phyloP scores from a whole-genome alignment of 768 basidiomycete species.

The Russula dissimulans region DNA sequence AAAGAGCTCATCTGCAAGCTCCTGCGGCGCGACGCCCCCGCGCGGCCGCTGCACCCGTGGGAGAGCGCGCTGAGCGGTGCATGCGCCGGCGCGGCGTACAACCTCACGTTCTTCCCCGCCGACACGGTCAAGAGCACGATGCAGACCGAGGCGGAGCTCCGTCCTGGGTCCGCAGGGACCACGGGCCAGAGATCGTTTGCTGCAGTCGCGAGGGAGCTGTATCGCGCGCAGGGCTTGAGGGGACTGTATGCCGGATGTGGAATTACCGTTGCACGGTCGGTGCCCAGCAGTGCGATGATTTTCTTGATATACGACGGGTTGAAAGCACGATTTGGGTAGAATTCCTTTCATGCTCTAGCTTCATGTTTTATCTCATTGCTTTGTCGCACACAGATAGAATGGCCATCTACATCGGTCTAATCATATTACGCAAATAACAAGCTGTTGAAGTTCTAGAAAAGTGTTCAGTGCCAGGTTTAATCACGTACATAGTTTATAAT shows the following conservation, averaged over 20 bases:
- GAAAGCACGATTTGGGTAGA: conserved; percentile 40
- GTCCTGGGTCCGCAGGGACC: conserved; percentile 40
- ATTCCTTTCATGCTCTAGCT: neutral
- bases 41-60: conserved; percentile 38
- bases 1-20: conserved; percentile 67
- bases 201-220: conserved; percentile 60
- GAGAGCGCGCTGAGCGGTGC: conserved; percentile 86
- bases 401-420: too few species aligned
- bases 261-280: conserved; percentile 74
- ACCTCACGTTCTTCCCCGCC: conserved; percentile 86
- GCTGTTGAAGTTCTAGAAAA: too few species aligned
- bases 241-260: conserved; percentile 93
- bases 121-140: conserved; percentile 92
- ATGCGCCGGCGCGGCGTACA: conserved; percentile 76
- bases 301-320: conserved; percentile 88
- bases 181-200: conserved; percentile 37
- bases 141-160: conserved; percentile 87
- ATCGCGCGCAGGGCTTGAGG: conserved; percentile 59
- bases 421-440: too few species aligned
- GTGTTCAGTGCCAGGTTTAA: too few species aligned
- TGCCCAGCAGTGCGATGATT: conserved; percentile 87
- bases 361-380: neutral
- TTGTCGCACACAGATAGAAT: neutral
- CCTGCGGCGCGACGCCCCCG: conserved; percentile 40
- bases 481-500: too few species aligned